phyloP scores from a whole-genome alignment of 169 alveolate genomes.

The Cryptosporidium felis region DNA sequence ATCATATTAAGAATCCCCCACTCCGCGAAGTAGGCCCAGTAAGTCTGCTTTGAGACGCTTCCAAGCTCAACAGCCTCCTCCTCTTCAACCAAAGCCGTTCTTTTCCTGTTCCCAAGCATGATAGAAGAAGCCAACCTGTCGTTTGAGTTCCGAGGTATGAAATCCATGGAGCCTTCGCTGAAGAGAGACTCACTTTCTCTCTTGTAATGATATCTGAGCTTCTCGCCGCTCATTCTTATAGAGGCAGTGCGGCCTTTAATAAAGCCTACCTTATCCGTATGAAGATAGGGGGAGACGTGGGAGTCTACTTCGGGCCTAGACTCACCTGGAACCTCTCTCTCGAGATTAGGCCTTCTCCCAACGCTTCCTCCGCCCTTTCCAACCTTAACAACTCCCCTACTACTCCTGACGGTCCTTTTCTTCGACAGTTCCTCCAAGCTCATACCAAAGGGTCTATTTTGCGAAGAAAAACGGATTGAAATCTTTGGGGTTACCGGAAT shows the following conservation, averaged over 20 bases:
- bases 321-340: not conserved
- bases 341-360: not conserved
- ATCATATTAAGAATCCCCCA: constrained; percentile 51
- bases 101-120: not conserved
- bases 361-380: not conserved
- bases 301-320: not conserved
- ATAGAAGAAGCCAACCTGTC: not conserved
- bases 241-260: constrained; percentile 57
- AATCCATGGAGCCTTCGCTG: constrained; percentile 37
- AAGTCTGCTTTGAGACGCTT: constrained; percentile 38
- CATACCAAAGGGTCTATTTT: too few relatives aligned
- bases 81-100: not conserved
- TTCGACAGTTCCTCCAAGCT: too few relatives aligned
- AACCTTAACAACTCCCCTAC: too few relatives aligned
- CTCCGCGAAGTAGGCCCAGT: constrained; percentile 23
- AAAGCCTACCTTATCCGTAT: constrained; percentile 8
- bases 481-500: constrained; percentile 14
- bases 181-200: constrained; percentile 31
- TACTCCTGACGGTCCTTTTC: too few relatives aligned
- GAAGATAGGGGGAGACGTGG: constrained; percentile 4
- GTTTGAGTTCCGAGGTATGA: not conserved
- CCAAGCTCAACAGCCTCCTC: constrained; percentile 47
- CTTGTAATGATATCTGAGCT: constrained; percentile 40
- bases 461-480: not conserved
- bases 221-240: constrained; percentile 54